A percentile compares a stretch with the other conserved stretches of the same genome.
phyloP scores from a whole-genome alignment of 176 grass and related monocot species.

The Ananas comosus region DNA sequence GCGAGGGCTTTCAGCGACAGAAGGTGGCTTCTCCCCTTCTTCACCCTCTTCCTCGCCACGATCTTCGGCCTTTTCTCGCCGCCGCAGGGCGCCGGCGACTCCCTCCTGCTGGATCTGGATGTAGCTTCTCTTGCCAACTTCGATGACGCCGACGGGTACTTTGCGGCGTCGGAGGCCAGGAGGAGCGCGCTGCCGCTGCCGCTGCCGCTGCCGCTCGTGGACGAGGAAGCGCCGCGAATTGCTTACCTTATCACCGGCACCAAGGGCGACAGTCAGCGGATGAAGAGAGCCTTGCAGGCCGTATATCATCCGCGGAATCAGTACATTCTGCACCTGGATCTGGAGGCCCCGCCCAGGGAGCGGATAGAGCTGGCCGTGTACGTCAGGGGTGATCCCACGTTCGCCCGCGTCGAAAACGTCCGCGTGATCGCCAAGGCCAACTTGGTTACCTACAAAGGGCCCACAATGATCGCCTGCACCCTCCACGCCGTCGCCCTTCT shows the following conservation, averaged over 20 bases:
- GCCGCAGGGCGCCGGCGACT: conserved; percentile 27
- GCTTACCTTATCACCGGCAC: conserved; percentile 89
- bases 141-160: conserved; percentile 20
- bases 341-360: conserved; percentile 25
- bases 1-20: conserved; percentile 58
- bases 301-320: conserved; percentile 26
- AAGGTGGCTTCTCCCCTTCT: conserved; percentile 76
- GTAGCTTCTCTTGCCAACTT: conserved; percentile 42
- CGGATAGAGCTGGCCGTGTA: conserved; percentile 28
- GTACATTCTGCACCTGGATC: conserved; percentile 24
- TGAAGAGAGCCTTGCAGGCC: conserved; percentile 65
- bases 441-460: conserved; percentile 23
- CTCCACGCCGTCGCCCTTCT: conserved; percentile 18
- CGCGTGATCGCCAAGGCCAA: conserved; percentile 22
- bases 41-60: conserved; percentile 51
- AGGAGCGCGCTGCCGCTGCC: no score
- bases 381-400: conserved; percentile 14
- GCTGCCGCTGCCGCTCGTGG: no score
- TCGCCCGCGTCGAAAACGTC: conserved; percentile 12
- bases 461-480: conserved; percentile 24
- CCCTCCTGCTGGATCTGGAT: conserved; percentile 50
- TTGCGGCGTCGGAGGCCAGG: conserved; percentile 19
- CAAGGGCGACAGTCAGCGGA: conserved; percentile 76
- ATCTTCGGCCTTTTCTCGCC: conserved; percentile 64
- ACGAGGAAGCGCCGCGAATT: conserved; percentile 53